A percentile compares a stretch with the other conserved stretches of the same genome.
Evolutionary conservation across 2,329 filamentous ascomycete species (phyloP).

Genomic region (Colletotrichum tanaceti): DNA sequence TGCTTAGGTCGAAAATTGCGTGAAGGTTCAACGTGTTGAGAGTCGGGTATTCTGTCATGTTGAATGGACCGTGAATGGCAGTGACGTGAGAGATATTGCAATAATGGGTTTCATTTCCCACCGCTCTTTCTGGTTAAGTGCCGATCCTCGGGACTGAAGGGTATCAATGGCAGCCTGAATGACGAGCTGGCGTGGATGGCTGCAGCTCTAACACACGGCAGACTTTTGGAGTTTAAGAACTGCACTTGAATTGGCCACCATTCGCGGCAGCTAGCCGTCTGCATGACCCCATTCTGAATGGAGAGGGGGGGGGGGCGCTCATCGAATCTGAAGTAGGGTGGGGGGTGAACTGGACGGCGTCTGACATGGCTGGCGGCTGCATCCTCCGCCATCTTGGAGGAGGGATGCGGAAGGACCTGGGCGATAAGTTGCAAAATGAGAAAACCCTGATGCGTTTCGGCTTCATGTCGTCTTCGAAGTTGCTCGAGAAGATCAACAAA

Average conservation of each 20-base stretch:
- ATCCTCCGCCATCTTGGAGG: constrained; percentile 15
- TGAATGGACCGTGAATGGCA: constrained; percentile 7
- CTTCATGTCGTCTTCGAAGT: background rate
- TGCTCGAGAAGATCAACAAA: constrained; percentile 4
- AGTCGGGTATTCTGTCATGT: constrained; percentile 15
- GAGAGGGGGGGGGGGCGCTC: constrained; percentile 15
- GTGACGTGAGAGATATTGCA: constrained; percentile 32
- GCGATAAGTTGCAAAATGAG: constrained; percentile 3
- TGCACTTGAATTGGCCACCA: constrained; percentile 17
- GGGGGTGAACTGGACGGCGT: constrained; percentile 22
- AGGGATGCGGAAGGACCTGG: constrained; percentile 25
- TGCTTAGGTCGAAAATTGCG: background rate
- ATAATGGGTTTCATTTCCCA: constrained; percentile 14
- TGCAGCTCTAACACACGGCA: constrained; percentile 30
- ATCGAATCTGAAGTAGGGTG: constrained; percentile 10
- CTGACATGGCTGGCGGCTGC: constrained; percentile 25
- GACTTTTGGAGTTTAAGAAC: constrained; percentile 27
- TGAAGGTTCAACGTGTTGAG: background rate
- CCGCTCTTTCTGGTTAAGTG: constrained; percentile 32
- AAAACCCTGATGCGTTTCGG: constrained; percentile 11
- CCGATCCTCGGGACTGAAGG: constrained; percentile 27
- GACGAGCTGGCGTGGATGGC: constrained; percentile 35
- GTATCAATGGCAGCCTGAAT: constrained; percentile 25
- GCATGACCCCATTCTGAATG: constrained; percentile 32
- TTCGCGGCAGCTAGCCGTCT: constrained; percentile 33